phyloP scores from a whole-genome alignment of 2,329 filamentous ascomycete genomes.

The Cordyceps tenuipes region DNA sequence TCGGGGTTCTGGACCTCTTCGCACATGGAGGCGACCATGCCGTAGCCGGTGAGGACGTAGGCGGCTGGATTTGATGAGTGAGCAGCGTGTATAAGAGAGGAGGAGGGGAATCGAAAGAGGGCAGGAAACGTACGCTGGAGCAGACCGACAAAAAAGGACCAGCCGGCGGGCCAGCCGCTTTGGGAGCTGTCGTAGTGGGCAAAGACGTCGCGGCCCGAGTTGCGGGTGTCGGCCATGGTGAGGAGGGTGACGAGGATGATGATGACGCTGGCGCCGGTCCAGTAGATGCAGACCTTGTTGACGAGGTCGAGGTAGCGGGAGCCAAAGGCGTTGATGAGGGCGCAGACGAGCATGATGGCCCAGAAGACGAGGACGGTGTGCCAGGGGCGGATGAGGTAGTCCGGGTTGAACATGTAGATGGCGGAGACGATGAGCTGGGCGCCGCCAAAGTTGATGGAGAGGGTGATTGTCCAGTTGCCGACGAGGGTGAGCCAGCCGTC shows the following conservation, averaged over 20 bases:
- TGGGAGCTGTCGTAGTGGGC: slow-evolving; percentile 59
- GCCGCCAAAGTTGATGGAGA: slow-evolving; percentile 63
- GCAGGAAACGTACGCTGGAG: slow-evolving; percentile 34
- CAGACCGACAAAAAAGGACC: slow-evolving; percentile 49
- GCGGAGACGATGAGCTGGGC: slow-evolving; percentile 61
- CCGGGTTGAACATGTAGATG: slow-evolving; percentile 56
- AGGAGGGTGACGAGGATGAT: slow-evolving; percentile 64
- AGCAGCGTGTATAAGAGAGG: slow-evolving; percentile 18
- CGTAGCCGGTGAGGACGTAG: slow-evolving; percentile 39
- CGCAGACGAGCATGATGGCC: slow-evolving; percentile 54
- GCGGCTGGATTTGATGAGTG: slow-evolving; percentile 22
- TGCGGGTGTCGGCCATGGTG: slow-evolving; percentile 55
- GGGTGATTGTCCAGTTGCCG: slow-evolving; percentile 62
- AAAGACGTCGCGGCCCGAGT: slow-evolving; percentile 58
- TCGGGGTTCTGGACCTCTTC: slow-evolving; percentile 55
- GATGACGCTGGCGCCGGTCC: slow-evolving; percentile 61
- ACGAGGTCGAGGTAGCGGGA: slow-evolving; percentile 52
- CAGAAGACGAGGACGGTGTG: slow-evolving; percentile 71
- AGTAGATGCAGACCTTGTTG: slow-evolving; percentile 64
- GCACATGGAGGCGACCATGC: slow-evolving; percentile 46
- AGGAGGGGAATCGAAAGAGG: not conserved
- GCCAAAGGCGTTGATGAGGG: slow-evolving; percentile 59
- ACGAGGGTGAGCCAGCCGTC: slow-evolving; percentile 68
- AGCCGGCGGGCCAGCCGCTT: slow-evolving; percentile 59
- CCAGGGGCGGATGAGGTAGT: slow-evolving; percentile 53